Evolutionary conservation across 2,329 filamentous ascomycete species (phyloP).

Genomic region (Alternaria postmessia): DNA sequence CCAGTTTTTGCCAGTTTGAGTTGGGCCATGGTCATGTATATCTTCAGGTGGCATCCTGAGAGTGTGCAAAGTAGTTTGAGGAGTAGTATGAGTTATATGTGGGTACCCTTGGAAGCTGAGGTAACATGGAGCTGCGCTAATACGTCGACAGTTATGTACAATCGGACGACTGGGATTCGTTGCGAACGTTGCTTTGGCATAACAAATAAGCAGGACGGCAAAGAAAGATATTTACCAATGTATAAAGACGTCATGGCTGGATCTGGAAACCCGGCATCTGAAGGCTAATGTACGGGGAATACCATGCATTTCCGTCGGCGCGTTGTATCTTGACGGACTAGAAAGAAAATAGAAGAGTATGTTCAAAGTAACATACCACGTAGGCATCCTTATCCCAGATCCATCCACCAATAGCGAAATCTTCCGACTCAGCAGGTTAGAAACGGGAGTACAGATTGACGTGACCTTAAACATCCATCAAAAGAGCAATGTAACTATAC

Average conservation of each 20-base stretch:
- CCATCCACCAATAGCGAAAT: background rate
- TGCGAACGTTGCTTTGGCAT: slow-evolving; percentile 85
- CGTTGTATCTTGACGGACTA: background rate
- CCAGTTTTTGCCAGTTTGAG: slow-evolving; percentile 88
- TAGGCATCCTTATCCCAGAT: background rate
- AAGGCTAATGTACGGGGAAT: background rate
- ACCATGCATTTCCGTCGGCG: background rate
- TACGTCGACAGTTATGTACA: slow-evolving; percentile 68
- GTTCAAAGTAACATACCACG: background rate
- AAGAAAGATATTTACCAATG: background rate
- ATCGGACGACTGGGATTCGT: slow-evolving; percentile 86
- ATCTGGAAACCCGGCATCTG: background rate
- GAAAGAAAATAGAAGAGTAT: background rate
- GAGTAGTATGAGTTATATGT: slow-evolving; percentile 98
- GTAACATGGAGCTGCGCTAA: slow-evolving; percentile 21
- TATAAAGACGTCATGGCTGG: background rate
- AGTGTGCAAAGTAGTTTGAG: slow-evolving; percentile 89
- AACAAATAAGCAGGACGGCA: slow-evolving; percentile 66
- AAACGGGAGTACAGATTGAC: background rate
- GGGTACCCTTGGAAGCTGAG: slow-evolving; percentile 53
- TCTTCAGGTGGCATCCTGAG: slow-evolving; percentile 92
- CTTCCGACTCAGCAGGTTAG: background rate
- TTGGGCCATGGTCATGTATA: slow-evolving; percentile 94
- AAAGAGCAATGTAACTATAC: background rate
- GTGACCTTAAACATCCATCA: background rate